A percentile compares a stretch with the other conserved stretches of the same genome.
phyloP scores from a whole-genome alignment of 1,139 yeast genomes.

The Ogataea hybrid region DNA sequence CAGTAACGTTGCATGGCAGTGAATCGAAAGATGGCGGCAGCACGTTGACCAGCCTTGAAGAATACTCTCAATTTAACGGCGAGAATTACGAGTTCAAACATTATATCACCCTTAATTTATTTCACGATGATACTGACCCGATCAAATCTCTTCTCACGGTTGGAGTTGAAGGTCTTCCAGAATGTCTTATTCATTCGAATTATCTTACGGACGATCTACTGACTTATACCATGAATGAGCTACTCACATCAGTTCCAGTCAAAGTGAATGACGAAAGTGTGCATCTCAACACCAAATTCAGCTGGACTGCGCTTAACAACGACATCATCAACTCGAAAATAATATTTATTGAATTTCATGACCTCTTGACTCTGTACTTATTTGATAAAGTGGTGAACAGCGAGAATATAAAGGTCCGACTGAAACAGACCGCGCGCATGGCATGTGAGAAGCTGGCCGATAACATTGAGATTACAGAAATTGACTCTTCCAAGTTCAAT shows the following conservation, averaged over 20 bases:
- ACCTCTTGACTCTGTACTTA: conserved; percentile 26
- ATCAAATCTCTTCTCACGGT: conserved; percentile 8
- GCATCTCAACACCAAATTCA: conserved; percentile 11
- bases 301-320: conserved; percentile 25
- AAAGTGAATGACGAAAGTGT: background rate
- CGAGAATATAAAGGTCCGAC: conserved; percentile 1
- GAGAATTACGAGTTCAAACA: conserved; percentile 11
- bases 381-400: conserved; percentile 17
- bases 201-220: conserved; percentile 10
- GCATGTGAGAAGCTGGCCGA: conserved; percentile 14
- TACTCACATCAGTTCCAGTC: conserved; percentile 3
- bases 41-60: too few relatives aligned
- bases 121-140: conserved; percentile 4
- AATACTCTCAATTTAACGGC: too few relatives aligned
- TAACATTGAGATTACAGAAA: conserved; percentile 2
- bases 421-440: conserved; percentile 7
- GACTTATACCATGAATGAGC: conserved; percentile 7
- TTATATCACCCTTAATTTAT: conserved; percentile 7
- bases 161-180: conserved; percentile 13
- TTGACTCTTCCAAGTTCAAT: background rate
- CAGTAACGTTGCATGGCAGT: conserved; percentile 5
- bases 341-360: conserved; percentile 27
- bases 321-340: conserved; percentile 20
- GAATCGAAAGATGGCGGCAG: background rate
- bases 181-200: conserved; percentile 9